Percentiles rank a stretch among this genome's conserved stretches.
Conservation (phyloP, 2,329 filamentous ascomycete species). For the Alternaria rosae region DNA sequence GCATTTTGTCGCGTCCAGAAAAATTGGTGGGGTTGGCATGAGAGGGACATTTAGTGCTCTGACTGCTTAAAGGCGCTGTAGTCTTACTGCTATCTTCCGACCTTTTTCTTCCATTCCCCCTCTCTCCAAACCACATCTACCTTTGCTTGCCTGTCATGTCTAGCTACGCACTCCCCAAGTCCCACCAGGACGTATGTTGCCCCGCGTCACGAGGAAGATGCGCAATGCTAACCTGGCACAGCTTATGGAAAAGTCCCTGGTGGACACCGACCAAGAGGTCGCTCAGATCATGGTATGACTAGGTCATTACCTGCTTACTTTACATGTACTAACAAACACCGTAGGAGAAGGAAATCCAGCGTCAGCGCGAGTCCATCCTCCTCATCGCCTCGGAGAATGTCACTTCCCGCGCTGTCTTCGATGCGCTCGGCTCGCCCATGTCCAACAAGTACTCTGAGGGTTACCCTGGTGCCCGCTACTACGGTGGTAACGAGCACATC, state of each 20-base stretch:
- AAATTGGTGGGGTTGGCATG: conserved; percentile 28
- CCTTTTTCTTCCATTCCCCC: conserved; percentile 2
- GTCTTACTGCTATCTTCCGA: conserved; percentile 6
- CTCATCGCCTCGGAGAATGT: conserved; percentile 51
- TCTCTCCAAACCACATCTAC: conserved; percentile 13
- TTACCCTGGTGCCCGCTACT: conserved; percentile 95
- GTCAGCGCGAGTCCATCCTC: conserved; percentile 97
- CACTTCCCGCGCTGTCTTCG: conserved; percentile 49
- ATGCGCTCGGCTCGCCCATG: conserved; percentile 60
- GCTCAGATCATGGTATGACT: conserved; percentile 90
- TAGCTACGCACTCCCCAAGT: conserved; percentile 69
- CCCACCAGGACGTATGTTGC: conserved; percentile 69
- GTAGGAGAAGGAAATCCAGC: conserved; percentile 90
- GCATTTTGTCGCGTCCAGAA: conserved; percentile 33
- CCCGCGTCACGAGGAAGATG: conserved; percentile 25
- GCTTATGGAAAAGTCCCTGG: conserved; percentile 95
- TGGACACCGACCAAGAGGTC: conserved; percentile 92
- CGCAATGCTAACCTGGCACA: conserved; percentile 57
- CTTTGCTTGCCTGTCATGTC: conserved; percentile 36
- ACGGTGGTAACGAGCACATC: conserved; percentile 96
- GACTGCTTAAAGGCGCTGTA: conserved; percentile 14
- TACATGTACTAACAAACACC: conserved; percentile 22
- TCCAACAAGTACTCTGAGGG: conserved; percentile 98
- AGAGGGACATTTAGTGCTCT: conserved; percentile 8
- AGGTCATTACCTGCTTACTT: not conserved